phyloP scores from a whole-genome alignment of 2,329 filamentous ascomycete species.

The Fusarium musae region DNA sequence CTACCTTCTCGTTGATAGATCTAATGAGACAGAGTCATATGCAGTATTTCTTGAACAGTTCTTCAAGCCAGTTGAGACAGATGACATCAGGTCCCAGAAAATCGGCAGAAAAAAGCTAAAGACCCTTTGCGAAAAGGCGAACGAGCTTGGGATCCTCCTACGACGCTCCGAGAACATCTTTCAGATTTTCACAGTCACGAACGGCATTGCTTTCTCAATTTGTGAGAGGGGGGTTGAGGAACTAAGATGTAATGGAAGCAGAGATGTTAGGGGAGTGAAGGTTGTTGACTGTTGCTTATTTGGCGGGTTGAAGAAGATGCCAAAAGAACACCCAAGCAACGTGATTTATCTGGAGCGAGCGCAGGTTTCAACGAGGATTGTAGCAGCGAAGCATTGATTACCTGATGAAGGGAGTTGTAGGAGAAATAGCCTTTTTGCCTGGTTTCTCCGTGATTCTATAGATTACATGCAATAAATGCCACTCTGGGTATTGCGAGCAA shows the following conservation, averaged over 20 bases:
- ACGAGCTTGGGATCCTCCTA: neutral
- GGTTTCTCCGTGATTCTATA: too few relatives aligned
- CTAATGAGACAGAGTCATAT: neutral
- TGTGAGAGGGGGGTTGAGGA: accelerated
- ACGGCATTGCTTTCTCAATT: too few relatives aligned
- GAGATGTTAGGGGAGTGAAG: accelerated
- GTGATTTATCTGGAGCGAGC: neutral
- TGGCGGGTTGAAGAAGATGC: neutral
- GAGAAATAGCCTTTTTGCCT: too few relatives aligned
- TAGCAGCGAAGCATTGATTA: neutral
- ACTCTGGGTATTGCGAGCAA: too few relatives aligned
- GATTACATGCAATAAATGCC: too few relatives aligned
- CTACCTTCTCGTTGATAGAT: neutral
- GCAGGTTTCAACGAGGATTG: neutral
- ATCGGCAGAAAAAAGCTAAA: neutral
- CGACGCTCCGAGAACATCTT: neutral
- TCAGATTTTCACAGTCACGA: neutral
- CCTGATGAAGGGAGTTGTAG: too few relatives aligned
- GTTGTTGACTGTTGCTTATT: neutral
- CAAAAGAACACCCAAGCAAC: neutral
- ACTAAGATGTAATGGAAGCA: neutral
- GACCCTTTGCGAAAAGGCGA: neutral
- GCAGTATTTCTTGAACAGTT: neutral
- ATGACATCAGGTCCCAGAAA: neutral
- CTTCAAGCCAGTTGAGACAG: neutral